Conservation (phyloP, 2,329 filamentous ascomycete genomes). For the Talaromyces sp. region DNA sequence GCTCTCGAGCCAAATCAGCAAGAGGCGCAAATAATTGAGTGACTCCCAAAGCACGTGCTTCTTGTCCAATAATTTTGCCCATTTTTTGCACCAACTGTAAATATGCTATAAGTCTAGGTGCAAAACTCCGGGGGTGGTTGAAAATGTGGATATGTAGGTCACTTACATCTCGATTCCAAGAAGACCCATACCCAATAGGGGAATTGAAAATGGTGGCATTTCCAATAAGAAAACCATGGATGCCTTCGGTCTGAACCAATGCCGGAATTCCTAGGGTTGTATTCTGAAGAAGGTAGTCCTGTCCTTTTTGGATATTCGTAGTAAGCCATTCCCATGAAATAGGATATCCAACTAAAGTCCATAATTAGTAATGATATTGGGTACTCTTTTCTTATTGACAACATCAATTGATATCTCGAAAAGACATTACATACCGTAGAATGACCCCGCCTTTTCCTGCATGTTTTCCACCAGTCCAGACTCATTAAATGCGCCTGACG, state of each 20-base stretch:
- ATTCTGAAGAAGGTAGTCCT: constrained; percentile 64
- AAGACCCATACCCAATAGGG: constrained; percentile 66
- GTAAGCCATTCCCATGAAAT: constrained; percentile 59
- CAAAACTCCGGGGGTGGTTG: not conserved
- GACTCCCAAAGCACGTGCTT: constrained; percentile 62
- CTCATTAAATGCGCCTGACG: constrained; percentile 60
- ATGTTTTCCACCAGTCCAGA: constrained; percentile 64
- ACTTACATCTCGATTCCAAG: constrained; percentile 56
- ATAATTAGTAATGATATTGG: not conserved
- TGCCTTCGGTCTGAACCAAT: constrained; percentile 66
- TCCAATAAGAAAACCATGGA: constrained; percentile 65
- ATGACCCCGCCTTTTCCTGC: constrained; percentile 59
- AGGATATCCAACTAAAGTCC: constrained; percentile 54
- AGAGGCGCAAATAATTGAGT: constrained; percentile 70
- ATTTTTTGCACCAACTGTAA: constrained; percentile 56
- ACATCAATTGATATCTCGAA: not conserved
- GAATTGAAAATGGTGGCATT: constrained; percentile 78
- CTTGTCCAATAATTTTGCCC: constrained; percentile 60
- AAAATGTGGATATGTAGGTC: not conserved
- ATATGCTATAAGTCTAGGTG: not conserved
- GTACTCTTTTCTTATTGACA: not conserved
- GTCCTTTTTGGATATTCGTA: constrained; percentile 57
- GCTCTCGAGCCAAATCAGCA: constrained; percentile 64
- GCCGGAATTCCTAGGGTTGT: constrained; percentile 67
- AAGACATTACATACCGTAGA: constrained; percentile 45